Evolutionary conservation across 2,329 filamentous ascomycete genomes (phyloP), one percentile per base, ranked within the genome.

Genomic region (Sclerotinia sclerotiorum): DNA sequence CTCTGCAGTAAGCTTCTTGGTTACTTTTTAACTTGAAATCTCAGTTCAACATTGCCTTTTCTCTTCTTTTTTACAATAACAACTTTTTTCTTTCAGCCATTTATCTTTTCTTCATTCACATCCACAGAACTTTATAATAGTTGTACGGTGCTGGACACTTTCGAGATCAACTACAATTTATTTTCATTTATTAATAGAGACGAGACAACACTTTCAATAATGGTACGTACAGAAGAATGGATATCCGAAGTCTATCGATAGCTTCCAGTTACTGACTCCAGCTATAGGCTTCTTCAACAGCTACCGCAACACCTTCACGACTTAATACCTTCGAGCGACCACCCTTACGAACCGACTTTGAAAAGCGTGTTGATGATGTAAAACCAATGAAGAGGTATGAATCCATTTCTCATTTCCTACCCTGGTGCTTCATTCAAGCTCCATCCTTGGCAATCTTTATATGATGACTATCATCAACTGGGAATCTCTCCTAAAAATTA

Each of bases 401-500:
- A 29, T 32, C 6, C 19, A 29, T 29, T 32, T 55, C 29, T 17
- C 69, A 39, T 46, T 65, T 63, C 42, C 55, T 68, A 60, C 69
- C 52, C 44, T 24, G 27, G 68, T 60, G 54, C 64, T 57, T 58
- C 29, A 24, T 17, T 35, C 6, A 49, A 61, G 58, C 65, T 19
- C 57, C 64, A 68, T 49, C 39, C 63, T 44, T 71, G 76, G 73
- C 76, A 76, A 76, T 74, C 79, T 76, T 75, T 77, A 82, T 75
- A 83, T 88, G 84, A 97, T 97, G 94, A 96, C 92, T 84, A 85
- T 82, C 82, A 85, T 89, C 76, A 89, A 92, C 97, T 99, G 95
- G 95, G 95, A 99, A 99, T 99, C 95, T 99, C 96, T 99, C 95
- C 91, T 92, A 98, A 92, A 86, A 87, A 81, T 83, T 82, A 79